These are phyloP conservation scores for Cyberlindnera maritima DNA, from an alignment of 805 yeast species.

Conservation along the genomic window DNA sequence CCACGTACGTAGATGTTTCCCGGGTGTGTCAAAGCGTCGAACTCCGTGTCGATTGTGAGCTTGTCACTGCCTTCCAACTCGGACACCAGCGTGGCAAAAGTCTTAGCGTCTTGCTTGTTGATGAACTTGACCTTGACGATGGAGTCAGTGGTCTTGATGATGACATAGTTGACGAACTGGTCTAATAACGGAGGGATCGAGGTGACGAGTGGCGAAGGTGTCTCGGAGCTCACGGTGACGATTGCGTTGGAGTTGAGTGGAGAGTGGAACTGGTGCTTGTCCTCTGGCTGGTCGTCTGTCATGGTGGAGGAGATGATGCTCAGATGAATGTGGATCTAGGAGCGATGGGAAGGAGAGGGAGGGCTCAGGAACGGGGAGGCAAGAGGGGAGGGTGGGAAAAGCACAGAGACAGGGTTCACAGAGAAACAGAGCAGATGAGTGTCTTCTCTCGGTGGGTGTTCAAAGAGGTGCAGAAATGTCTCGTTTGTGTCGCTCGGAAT, in stretches of 20 bases:
- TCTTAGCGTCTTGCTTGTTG: constrained; percentile 19
- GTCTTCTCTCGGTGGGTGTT: too few relatives aligned
- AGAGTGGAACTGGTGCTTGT: constrained; percentile 19
- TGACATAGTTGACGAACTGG: constrained; percentile 9
- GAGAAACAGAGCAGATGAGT: too few relatives aligned
- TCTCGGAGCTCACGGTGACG: constrained; percentile 13
- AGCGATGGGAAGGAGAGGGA: not conserved
- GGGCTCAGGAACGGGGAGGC: too few relatives aligned
- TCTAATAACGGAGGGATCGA: constrained; percentile 3
- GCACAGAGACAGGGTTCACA: too few relatives aligned
- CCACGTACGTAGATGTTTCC: constrained; percentile 56
- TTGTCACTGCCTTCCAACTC: not conserved
- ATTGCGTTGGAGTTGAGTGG: constrained; percentile 27
- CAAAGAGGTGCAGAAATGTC: too few relatives aligned
- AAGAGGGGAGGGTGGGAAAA: too few relatives aligned
- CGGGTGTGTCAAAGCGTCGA: constrained; percentile 44
- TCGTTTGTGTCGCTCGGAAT: too few relatives aligned
- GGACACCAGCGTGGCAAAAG: not conserved
- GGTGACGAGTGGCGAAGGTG: not conserved
- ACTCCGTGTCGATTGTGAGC: constrained; percentile 20
- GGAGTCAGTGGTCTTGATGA: constrained; percentile 4
- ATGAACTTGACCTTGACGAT: constrained; percentile 19
- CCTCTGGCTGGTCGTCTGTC: constrained; percentile 12
- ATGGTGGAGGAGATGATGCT: not conserved
- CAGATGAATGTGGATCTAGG: not conserved